These are phyloP conservation scores for Hypoxylon crocopeplum DNA, from an alignment of 495 filamentous ascomycete species.

Conservation along the genomic window DNA sequence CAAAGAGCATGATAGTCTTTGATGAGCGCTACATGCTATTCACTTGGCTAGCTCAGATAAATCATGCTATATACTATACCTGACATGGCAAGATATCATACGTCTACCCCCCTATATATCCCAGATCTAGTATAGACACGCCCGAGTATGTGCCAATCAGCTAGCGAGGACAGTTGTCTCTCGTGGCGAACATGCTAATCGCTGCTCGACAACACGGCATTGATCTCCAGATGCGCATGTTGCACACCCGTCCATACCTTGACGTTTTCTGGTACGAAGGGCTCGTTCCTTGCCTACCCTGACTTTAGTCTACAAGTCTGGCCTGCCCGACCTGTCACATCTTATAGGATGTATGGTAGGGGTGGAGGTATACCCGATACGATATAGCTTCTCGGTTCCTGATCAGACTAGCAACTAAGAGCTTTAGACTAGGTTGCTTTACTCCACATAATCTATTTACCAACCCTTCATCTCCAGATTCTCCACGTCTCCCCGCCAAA, in stretches of 20 bases:
- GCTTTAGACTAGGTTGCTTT: conserved; percentile 32
- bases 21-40: conserved; percentile 24
- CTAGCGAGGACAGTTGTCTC: conserved; percentile 6
- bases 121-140: conserved; percentile 32
- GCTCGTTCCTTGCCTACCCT: conserved; percentile 34
- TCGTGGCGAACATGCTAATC: conserved; percentile 37
- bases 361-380: conserved; percentile 38
- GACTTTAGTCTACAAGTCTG: conserved; percentile 26
- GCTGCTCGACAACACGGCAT: conserved; percentile 36
- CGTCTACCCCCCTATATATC: conserved; percentile 27
- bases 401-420: conserved; percentile 33
- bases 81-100: conserved; percentile 37
- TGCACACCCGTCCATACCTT: conserved; percentile 34
- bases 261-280: conserved; percentile 32
- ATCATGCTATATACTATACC: conserved; percentile 36
- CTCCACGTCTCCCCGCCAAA: conserved; percentile 41
- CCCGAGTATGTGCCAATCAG: conserved; percentile 27
- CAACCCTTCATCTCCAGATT: conserved; percentile 42
- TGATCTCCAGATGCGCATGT: conserved; percentile 41
- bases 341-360: conserved; percentile 33
- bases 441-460: conserved; percentile 43
- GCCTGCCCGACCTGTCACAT: conserved; percentile 38
- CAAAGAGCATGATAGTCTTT: conserved; percentile 26
- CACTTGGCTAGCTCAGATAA: conserved; percentile 27
- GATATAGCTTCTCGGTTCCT: conserved; percentile 42